These are phyloP conservation scores for Chenopodium formosanum DNA, from an alignment of 148 eudicot species.

Conservation along the genomic window DNA sequence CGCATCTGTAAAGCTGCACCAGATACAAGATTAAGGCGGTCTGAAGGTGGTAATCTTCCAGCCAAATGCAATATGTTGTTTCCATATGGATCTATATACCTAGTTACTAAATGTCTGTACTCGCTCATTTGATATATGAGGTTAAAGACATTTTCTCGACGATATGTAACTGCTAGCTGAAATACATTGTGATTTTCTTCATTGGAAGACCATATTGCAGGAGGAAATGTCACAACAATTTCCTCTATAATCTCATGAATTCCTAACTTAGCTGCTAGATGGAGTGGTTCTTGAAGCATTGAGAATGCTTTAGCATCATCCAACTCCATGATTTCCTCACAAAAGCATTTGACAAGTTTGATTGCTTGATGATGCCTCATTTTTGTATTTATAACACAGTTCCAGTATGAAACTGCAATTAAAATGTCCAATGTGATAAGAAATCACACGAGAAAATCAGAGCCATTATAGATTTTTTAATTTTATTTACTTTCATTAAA, in stretches of 20 bases:
- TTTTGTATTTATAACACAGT: background rate
- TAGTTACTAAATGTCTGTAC: constrained; percentile 22
- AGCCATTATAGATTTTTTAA: background rate
- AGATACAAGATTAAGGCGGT: constrained; percentile 30
- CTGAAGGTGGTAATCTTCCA: constrained; percentile 23
- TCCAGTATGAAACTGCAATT: constrained; percentile 12
- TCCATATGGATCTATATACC: constrained; percentile 19
- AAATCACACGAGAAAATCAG: background rate
- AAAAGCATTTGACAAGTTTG: constrained; percentile 20
- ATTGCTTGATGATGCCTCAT: constrained; percentile 16
- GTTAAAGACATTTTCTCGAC: constrained; percentile 32
- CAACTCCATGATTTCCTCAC: constrained; percentile 22
- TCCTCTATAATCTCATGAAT: constrained; percentile 31
- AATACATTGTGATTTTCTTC: constrained; percentile 31
- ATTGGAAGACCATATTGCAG: constrained; percentile 30
- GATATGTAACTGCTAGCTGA: constrained; percentile 34
- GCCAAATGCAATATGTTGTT: constrained; percentile 36
- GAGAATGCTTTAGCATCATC: constrained; percentile 30
- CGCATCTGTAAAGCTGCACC: constrained; percentile 33
- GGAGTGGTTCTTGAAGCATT: constrained; percentile 28
- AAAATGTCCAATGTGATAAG: background rate
- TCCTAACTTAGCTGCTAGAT: constrained; percentile 31
- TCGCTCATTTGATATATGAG: constrained; percentile 34
- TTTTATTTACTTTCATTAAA: too few species aligned
- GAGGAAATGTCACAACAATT: constrained; percentile 30